A percentile compares a stretch with the other conserved stretches of the same genome.
Evolutionary conservation across 345 rosid genomes (phyloP).

Genomic region (Toxicodendron radicans): DNA sequence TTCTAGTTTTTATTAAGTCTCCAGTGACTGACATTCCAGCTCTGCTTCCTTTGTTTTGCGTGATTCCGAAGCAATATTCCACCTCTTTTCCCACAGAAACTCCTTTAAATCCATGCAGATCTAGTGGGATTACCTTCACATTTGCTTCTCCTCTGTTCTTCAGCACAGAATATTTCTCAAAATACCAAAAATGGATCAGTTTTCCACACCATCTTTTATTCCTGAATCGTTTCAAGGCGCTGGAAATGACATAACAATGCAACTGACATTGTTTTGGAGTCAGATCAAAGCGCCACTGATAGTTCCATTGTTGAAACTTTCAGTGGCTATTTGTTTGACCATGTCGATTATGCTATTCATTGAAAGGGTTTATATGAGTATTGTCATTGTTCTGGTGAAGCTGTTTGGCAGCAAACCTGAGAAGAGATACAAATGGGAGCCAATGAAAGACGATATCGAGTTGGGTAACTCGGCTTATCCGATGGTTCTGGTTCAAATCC

Average conservation of each 20-base stretch:
- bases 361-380: constrained; percentile 86
- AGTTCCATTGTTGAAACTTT: constrained; percentile 63
- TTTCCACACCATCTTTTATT: constrained; percentile 32
- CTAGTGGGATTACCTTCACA: constrained; percentile 28
- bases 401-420: constrained; percentile 81
- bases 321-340: constrained; percentile 60
- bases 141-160: constrained; percentile 23
- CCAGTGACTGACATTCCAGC: constrained; percentile 34
- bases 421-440: constrained; percentile 72
- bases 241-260: constrained; percentile 54
- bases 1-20: background rate
- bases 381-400: constrained; percentile 58
- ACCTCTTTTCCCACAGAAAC: constrained; percentile 20
- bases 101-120: constrained; percentile 26
- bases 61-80: constrained; percentile 42
- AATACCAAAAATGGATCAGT: constrained; percentile 38
- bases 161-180: constrained; percentile 9
- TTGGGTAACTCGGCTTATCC: constrained; percentile 83
- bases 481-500: constrained; percentile 91
- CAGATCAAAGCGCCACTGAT: constrained; percentile 84
- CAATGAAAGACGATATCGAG: constrained; percentile 86
- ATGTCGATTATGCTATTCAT: constrained; percentile 89
- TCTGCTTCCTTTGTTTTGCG: constrained; percentile 33
- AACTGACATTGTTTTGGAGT: constrained; percentile 52
- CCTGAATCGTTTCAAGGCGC: constrained; percentile 52